These are phyloP conservation scores for Lagenidium giganteum DNA, from an alignment of 352 stramenopile genomes.

Conservation along the genomic window DNA sequence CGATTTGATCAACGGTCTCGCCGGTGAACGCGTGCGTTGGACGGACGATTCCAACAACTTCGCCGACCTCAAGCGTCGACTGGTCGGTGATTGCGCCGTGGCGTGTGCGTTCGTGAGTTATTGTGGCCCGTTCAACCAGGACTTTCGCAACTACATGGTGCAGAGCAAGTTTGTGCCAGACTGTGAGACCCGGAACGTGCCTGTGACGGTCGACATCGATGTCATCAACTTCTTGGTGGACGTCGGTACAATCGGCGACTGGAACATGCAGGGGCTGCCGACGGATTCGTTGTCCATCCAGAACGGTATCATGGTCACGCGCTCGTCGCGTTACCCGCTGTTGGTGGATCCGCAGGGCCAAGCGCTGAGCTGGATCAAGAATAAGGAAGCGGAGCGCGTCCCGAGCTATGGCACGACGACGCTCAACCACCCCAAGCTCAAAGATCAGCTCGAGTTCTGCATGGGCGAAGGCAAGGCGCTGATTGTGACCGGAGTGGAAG, in stretches of 20 bases:
- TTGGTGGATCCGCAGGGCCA: conserved; percentile 98
- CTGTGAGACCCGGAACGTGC: conserved; percentile 88
- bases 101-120: conserved; percentile 98
- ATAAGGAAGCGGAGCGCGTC: conserved; percentile 91
- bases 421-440: conserved; percentile 95
- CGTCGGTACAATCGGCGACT: conserved; percentile 96
- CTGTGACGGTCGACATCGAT: conserved; percentile 94
- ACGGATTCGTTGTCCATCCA: conserved; percentile 97
- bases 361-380: conserved; percentile 97
- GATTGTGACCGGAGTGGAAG: conserved; percentile 94
- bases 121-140: conserved; percentile 97
- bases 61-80: conserved; percentile 92
- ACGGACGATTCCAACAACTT: conserved; percentile 98
- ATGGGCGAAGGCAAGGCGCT: conserved; percentile 96
- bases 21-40: conserved; percentile 95
- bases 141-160: conserved; percentile 96
- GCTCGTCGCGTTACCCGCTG: conserved; percentile 93
- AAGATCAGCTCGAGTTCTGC: conserved; percentile 97
- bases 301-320: conserved; percentile 98
- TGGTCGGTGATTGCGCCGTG: conserved; percentile 97
- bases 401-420: conserved; percentile 94
- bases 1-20: conserved; percentile 95
- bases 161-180: conserved; percentile 96
- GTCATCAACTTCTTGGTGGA: conserved; percentile 98
- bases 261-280: conserved; percentile 97